phyloP scores from a whole-genome alignment of 805 yeast genomes.

The Starmera dryadoides region DNA sequence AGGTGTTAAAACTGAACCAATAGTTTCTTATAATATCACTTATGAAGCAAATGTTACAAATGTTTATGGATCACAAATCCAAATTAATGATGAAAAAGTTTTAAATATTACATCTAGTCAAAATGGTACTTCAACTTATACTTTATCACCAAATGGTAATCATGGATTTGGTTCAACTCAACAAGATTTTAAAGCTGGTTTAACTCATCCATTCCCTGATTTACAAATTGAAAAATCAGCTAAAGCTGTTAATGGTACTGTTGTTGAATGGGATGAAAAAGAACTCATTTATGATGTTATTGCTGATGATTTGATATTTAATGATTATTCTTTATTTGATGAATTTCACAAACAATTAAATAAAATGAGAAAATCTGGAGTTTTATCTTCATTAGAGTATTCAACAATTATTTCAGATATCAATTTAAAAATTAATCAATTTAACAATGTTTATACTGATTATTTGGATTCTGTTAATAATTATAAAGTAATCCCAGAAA shows the following conservation, averaged over 20 bases:
- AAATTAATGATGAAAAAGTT: slow-evolving; percentile 12
- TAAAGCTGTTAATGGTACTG: slow-evolving; percentile 26
- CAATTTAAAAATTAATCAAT: no score
- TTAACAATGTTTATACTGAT: no score
- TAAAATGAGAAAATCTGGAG: no score
- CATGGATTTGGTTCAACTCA: slow-evolving; percentile 34
- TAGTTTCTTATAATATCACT: slow-evolving; percentile 7
- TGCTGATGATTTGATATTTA: no score
- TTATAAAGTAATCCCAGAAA: no score
- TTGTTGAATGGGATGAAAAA: slow-evolving; percentile 6
- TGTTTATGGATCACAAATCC: slow-evolving; percentile 13
- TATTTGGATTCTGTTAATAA: no score
- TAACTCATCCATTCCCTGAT: slow-evolving; percentile 15
- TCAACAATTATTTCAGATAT: no score
- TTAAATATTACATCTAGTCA: slow-evolving; percentile 23
- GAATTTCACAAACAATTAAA: no score
- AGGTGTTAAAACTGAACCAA: slow-evolving; percentile 8
- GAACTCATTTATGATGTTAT: neutral
- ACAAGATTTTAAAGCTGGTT: slow-evolving; percentile 20
- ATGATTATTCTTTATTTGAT: no score
- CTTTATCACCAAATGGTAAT: slow-evolving; percentile 37
- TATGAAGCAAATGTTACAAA: slow-evolving; percentile 13
- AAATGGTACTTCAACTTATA: slow-evolving; percentile 37
- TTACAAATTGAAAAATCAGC: slow-evolving; percentile 26
- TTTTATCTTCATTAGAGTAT: no score